Evolutionary conservation across 371 early-diverging fungal genomes (phyloP).

Genomic region (Rhizopus sp.): DNA sequence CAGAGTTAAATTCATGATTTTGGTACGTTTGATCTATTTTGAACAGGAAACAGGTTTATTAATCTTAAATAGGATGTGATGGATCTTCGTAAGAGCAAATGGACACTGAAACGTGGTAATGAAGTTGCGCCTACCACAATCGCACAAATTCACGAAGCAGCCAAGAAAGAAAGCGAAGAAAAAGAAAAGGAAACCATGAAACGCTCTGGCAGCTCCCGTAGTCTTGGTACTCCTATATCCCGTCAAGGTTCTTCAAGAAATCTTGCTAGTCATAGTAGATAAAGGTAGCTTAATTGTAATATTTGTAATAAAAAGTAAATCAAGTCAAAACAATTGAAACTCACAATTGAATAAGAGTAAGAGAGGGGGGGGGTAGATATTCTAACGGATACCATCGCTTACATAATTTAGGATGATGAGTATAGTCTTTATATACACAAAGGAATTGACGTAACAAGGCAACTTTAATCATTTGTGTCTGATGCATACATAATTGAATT

Average conservation of each 20-base stretch:
- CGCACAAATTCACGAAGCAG: slow-evolving; percentile 87
- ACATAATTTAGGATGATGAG: no score
- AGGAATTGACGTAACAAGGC: no score
- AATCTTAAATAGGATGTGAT: slow-evolving; percentile 69
- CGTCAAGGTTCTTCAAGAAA: slow-evolving; percentile 44
- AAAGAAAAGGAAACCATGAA: slow-evolving; percentile 65
- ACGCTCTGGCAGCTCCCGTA: slow-evolving; percentile 66
- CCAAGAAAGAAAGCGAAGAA: slow-evolving; percentile 64
- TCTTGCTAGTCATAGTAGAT: background rate
- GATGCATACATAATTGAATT: no score
- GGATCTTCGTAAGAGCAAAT: slow-evolving; percentile 82
- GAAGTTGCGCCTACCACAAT: slow-evolving; percentile 83
- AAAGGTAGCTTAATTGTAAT: background rate
- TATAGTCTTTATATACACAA: no score
- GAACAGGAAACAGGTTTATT: background rate
- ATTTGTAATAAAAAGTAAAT: background rate
- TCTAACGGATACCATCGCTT: no score
- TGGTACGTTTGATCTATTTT: slow-evolving; percentile 32
- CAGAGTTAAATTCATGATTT: slow-evolving; percentile 91
- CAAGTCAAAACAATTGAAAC: no score
- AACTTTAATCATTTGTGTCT: no score
- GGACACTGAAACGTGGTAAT: slow-evolving; percentile 66
- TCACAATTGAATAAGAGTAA: no score
- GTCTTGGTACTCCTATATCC: slow-evolving; percentile 56
- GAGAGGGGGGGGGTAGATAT: no score